phyloP scores from a whole-genome alignment of 1,139 yeast genomes.

The Zygosaccharomyces sapae region DNA sequence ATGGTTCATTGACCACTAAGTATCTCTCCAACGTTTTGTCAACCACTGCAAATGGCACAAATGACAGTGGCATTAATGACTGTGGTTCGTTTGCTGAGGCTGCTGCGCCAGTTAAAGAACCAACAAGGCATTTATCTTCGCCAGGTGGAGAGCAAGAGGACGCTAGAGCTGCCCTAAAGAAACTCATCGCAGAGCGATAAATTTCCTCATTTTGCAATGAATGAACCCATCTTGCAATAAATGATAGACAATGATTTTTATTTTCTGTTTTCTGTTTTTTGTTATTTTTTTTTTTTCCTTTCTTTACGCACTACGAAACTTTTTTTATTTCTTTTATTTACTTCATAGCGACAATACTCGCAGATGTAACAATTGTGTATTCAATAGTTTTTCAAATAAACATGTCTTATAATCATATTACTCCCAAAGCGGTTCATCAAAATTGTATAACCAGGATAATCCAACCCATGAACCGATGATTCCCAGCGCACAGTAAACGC shows the following conservation, averaged over 20 bases:
- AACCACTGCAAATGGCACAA: conserved; percentile 4
- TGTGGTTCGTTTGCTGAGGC: neutral
- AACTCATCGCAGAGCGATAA: conserved; percentile 27
- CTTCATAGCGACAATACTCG: neutral
- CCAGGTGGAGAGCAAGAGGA: conserved; percentile 24
- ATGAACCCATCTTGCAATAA: conserved; percentile 1
- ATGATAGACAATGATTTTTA: conserved; percentile 8
- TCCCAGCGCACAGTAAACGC: conserved; percentile 85
- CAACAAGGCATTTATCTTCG: conserved; percentile 10
- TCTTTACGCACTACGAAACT: neutral
- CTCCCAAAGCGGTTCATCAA: conserved; percentile 63
- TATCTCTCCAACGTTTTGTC: conserved; percentile 14
- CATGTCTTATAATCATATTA: neutral
- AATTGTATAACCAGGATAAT: conserved; percentile 80
- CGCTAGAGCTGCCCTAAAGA: conserved; percentile 31
- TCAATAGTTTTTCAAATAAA: neutral
- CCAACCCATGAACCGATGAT: conserved; percentile 86
- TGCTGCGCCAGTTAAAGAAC: conserved; percentile 1
- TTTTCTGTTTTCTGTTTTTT: too few relatives aligned
- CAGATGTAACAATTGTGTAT: neutral
- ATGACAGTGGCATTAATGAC: neutral
- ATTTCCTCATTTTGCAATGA: neutral
- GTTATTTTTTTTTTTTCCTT: neutral
- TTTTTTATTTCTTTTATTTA: neutral
- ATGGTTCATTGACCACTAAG: conserved; percentile 27